Conservation (phyloP, 2,329 filamentous ascomycete species). For the Tolypocladium tropicale region DNA sequence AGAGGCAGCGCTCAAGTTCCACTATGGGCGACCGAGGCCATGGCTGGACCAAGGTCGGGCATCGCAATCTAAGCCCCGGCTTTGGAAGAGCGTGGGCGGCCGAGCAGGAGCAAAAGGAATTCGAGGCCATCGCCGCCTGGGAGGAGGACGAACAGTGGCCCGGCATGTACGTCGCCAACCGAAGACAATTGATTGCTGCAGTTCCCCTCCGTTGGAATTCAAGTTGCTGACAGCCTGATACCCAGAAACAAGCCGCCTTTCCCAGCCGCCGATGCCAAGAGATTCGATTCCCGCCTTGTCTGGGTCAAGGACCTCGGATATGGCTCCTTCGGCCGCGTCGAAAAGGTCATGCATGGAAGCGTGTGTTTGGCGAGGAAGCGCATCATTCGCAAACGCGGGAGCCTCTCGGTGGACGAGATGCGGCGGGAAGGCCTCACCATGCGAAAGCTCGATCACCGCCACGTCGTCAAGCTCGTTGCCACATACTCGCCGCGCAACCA, state of each 20-base stretch:
- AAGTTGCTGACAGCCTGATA: neutral
- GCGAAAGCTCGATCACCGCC: conserved; percentile 35
- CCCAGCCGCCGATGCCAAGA: conserved; percentile 19
- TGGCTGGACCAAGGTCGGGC: conserved; percentile 23
- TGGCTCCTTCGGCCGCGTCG: conserved; percentile 32
- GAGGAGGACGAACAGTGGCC: conserved; percentile 22
- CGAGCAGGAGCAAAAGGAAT: conserved; percentile 19
- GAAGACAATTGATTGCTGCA: neutral
- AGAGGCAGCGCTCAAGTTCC: neutral
- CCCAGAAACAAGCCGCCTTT: conserved; percentile 19
- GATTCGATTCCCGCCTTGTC: conserved; percentile 20
- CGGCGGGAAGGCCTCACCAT: conserved; percentile 36
- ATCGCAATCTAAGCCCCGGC: conserved; percentile 10
- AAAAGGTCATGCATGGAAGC: conserved; percentile 28
- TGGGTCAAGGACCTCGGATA: conserved; percentile 27
- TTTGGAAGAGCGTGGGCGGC: conserved; percentile 14
- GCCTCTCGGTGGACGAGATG: conserved; percentile 28
- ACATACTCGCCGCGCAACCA: conserved; percentile 30
- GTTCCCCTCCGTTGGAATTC: neutral
- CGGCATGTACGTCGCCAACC: conserved; percentile 15
- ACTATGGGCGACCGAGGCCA: conserved; percentile 18
- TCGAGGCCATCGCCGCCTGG: conserved; percentile 19
- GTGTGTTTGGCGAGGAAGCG: conserved; percentile 36
- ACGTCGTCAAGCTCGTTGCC: conserved; percentile 36
- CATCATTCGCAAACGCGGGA: conserved; percentile 22